Conservation (phyloP, 2,329 filamentous ascomycete genomes). For the Fulvia fulva region DNA sequence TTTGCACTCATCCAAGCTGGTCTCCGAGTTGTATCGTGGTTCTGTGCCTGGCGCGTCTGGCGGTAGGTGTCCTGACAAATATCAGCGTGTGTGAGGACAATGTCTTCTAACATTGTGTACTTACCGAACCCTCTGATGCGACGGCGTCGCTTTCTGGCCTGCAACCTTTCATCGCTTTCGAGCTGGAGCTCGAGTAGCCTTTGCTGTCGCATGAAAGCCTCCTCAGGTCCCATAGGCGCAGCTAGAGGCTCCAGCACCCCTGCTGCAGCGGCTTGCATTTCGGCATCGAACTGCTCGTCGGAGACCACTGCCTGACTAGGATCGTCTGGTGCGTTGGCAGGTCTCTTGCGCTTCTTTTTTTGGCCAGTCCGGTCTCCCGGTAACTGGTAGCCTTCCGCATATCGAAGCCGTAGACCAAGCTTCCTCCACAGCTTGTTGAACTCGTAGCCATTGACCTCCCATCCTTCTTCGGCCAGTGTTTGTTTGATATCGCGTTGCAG, state of each 20-base stretch:
- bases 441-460: slow-evolving; percentile 58
- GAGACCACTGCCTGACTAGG: not conserved
- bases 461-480: slow-evolving; percentile 67
- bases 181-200: slow-evolving; percentile 33
- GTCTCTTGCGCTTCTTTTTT: slow-evolving; percentile 37
- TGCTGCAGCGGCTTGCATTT: not conserved
- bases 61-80: slow-evolving; percentile 52
- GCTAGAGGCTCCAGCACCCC: not conserved
- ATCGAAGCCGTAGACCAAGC: slow-evolving; percentile 41
- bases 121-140: slow-evolving; percentile 62
- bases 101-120: not conserved
- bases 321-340: not conserved
- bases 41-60: slow-evolving; percentile 61
- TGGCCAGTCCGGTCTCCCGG: slow-evolving; percentile 24
- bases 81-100: not conserved
- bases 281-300: not conserved
- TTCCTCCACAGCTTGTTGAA: slow-evolving; percentile 53
- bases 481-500: slow-evolving; percentile 70
- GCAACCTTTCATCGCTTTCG: slow-evolving; percentile 58
- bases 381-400: slow-evolving; percentile 19
- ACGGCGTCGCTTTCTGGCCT: slow-evolving; percentile 62
- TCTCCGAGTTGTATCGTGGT: slow-evolving; percentile 76
- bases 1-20: slow-evolving; percentile 75
- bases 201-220: slow-evolving; percentile 21
- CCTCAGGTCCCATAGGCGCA: slow-evolving; percentile 16